Evolutionary conservation across 192 early-diverging fungal genomes (phyloP), one percentile per base, ranked within the genome.

Genomic region (Umbelopsis ramanniana): DNA sequence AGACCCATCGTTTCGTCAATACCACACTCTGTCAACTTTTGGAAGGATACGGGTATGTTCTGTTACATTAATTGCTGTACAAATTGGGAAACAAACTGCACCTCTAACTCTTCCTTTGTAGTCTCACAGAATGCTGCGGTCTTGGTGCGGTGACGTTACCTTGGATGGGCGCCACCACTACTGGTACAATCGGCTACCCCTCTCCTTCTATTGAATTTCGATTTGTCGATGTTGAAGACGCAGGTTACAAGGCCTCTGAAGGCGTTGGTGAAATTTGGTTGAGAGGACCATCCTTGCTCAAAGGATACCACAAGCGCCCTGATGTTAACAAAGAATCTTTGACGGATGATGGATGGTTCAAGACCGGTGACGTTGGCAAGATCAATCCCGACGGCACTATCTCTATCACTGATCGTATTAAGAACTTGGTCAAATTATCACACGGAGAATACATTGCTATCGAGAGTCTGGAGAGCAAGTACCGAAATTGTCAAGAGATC

Each of bases 381-480:
- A 43, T 82, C 68, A 77, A 83, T 33, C 48, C 66, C 4, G 79
- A 86, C 55, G 86, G 86, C 1, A 76, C 85, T 10, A 70, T 96
- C 29, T 74, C 82, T 35, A 92, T 96, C 76, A 93, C 90, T 67
- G 94, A 95, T 74, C 83, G 93, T 47, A 84, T 89, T 74, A 95
- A 95, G 85, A 94, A 94, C 74, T 66, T 95, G 26, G 87, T 95
- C 76, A 95, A 93, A 76, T 72, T 92, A 60, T 70, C 86, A 4
- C 85, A 93, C 76, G 93, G 91, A 45, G 93, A 94, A 67, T 89
- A 89, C 66, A 87, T 95, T 76, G 86, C 86, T 14, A 53, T 87
- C 2, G 85, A 86, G 15, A 82, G 75, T 19, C 69, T 83, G 43
- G 85, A 86, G 55, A 84, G 93, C 0, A 84, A 89, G n/a, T 98